Conservation (phyloP, 768 basidiomycete genomes). For the Kwoniella europaea region DNA sequence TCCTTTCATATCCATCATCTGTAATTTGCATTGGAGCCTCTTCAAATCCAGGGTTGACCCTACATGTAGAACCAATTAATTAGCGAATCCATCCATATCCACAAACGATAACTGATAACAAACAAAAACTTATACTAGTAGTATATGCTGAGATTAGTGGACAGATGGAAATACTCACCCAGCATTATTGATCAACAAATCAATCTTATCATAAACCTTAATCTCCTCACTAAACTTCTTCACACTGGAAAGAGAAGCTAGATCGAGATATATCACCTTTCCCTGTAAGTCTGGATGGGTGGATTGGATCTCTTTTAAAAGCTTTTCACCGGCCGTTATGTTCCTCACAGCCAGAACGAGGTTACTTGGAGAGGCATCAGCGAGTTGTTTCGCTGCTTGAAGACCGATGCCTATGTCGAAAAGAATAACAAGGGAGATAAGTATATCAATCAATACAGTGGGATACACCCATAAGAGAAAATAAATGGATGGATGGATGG, state of each 20-base stretch:
- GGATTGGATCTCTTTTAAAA: conserved; percentile 8
- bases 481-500: no score
- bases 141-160: no score
- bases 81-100: no score
- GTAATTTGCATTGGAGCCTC: no score
- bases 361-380: conserved; percentile 11
- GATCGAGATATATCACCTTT: conserved; percentile 21
- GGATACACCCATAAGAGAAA: no score
- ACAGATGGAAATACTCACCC: conserved; percentile 17
- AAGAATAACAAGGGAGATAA: no score
- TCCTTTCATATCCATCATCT: no score
- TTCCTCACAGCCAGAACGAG: conserved; percentile 29
- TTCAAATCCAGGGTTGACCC: no score
- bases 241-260: conserved; percentile 16
- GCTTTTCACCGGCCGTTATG: conserved; percentile 9
- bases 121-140: neutral
- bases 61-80: no score
- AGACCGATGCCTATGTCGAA: conserved; percentile 26
- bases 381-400: conserved; percentile 25
- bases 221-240: conserved; percentile 11
- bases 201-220: conserved; percentile 12
- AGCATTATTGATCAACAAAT: conserved; percentile 36
- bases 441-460: no score
- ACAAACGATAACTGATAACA: no score
- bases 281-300: conserved; percentile 12